Percentiles rank a stretch among this genome's conserved stretches.
Conservation (phyloP, 805 yeast genomes). For the Cephaloascus fragrans region DNA sequence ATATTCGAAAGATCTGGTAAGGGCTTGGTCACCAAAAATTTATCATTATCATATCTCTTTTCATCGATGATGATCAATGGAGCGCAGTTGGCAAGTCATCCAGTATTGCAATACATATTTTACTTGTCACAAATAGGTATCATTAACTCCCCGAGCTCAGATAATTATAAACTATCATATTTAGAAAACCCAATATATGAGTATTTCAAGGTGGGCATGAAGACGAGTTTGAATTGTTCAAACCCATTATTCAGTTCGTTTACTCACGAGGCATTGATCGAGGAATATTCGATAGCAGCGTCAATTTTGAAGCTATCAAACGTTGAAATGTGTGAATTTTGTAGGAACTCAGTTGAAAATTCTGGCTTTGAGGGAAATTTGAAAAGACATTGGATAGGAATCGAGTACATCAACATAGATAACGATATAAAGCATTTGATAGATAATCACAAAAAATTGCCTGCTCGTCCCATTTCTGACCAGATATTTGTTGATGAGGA, state of each 20-base stretch:
- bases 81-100: constrained; percentile 10
- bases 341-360: constrained; percentile 13
- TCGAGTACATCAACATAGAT: neutral
- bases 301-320: constrained; percentile 11
- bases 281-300: constrained; percentile 14
- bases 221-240: constrained; percentile 11
- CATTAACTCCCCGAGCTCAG: constrained; percentile 15
- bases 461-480: no score
- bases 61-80: constrained; percentile 13
- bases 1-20: constrained; percentile 10
- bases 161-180: constrained; percentile 5
- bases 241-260: constrained; percentile 13
- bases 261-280: constrained; percentile 16
- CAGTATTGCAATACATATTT: constrained; percentile 12
- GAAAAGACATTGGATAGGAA: constrained; percentile 17
- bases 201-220: constrained; percentile 13
- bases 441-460: no score
- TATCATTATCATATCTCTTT: constrained; percentile 9
- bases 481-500: constrained; percentile 12
- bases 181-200: constrained; percentile 11
- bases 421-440: no score
- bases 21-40: constrained; percentile 13
- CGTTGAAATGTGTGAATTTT: constrained; percentile 15
- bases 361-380: constrained; percentile 11
- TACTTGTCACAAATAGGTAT: constrained; percentile 16